Conservation (phyloP, 2,329 filamentous ascomycete species). For the Colletotrichum truncatum region DNA sequence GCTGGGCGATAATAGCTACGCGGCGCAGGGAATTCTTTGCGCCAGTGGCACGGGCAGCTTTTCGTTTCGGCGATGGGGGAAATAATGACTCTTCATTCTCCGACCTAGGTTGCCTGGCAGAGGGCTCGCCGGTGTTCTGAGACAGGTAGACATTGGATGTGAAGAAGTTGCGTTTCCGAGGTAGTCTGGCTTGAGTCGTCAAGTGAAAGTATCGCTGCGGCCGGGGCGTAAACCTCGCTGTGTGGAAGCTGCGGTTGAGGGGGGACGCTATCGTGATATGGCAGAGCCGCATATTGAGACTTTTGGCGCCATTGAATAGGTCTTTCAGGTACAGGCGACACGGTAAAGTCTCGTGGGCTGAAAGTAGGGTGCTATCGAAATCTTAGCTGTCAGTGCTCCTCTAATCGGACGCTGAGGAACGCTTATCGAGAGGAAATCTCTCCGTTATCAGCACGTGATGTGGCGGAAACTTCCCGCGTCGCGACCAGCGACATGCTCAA, state of each 20-base stretch:
- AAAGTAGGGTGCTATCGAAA: background rate
- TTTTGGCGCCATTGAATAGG: conserved; percentile 14
- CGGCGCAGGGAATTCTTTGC: conserved; percentile 81
- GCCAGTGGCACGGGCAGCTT: conserved; percentile 52
- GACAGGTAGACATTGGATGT: conserved; percentile 69
- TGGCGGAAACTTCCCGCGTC: background rate
- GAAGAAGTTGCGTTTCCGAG: conserved; percentile 70
- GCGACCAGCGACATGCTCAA: background rate
- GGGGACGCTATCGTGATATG: conserved; percentile 20
- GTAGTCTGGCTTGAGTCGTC: conserved; percentile 51
- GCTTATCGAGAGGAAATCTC: conserved; percentile 1
- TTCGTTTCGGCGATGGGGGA: conserved; percentile 48
- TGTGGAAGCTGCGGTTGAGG: conserved; percentile 25
- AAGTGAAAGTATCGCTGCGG: conserved; percentile 55
- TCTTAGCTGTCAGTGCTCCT: background rate
- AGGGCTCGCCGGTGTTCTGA: conserved; percentile 45
- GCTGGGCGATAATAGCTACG: conserved; percentile 87
- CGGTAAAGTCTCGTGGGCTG: background rate
- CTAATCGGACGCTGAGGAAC: background rate
- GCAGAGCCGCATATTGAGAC: conserved; percentile 22
- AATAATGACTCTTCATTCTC: background rate
- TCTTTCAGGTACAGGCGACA: background rate
- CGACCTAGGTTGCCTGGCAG: conserved; percentile 24
- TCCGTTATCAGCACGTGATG: conserved; percentile 28
- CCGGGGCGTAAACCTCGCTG: background rate